phyloP scores from a whole-genome alignment of 352 stramenopile genomes.

The Phytophthora foliorum region DNA sequence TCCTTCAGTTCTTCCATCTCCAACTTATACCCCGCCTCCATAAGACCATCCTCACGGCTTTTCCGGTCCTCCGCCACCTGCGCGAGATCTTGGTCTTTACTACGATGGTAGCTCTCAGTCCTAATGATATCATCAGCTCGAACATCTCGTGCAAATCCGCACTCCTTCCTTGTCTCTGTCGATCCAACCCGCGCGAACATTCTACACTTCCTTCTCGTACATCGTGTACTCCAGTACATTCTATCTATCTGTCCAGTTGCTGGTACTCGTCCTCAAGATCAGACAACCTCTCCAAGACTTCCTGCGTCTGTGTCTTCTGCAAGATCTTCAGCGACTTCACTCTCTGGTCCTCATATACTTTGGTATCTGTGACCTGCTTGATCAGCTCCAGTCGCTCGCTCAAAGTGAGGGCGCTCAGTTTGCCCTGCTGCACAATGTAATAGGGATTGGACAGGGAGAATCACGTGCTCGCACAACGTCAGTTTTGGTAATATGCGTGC shows the following conservation, averaged over 20 bases:
- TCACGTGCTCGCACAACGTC: constrained; percentile 97
- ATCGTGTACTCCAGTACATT: constrained; percentile 98
- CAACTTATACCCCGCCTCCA: constrained; percentile 81
- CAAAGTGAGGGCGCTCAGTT: constrained; percentile 99
- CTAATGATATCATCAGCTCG: constrained; percentile 61
- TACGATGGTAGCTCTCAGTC: constrained; percentile 54
- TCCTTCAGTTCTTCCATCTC: constrained; percentile 87
- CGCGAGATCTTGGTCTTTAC: constrained; percentile 61
- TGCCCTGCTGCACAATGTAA: constrained; percentile 99
- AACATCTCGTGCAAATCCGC: constrained; percentile 73
- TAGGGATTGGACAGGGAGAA: constrained; percentile 99
- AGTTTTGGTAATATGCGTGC: constrained; percentile 97
- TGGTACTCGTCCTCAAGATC: constrained; percentile 99
- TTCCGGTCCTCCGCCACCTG: constrained; percentile 63
- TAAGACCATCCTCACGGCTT: constrained; percentile 69
- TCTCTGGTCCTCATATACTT: constrained; percentile 99
- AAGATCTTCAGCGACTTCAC: constrained; percentile 97
- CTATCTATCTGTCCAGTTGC: constrained; percentile 95
- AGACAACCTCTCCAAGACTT: constrained; percentile 92
- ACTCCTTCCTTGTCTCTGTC: constrained; percentile 62
- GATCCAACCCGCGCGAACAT: constrained; percentile 69
- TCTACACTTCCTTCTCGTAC: constrained; percentile 89
- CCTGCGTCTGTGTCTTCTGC: constrained; percentile 95
- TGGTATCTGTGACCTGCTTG: constrained; percentile 98
- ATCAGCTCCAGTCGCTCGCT: constrained; percentile 96